A percentile compares a stretch with the other conserved stretches of the same genome.
phyloP scores from a whole-genome alignment of 2,329 filamentous ascomycete genomes.

The Alternaria ventricosa region DNA sequence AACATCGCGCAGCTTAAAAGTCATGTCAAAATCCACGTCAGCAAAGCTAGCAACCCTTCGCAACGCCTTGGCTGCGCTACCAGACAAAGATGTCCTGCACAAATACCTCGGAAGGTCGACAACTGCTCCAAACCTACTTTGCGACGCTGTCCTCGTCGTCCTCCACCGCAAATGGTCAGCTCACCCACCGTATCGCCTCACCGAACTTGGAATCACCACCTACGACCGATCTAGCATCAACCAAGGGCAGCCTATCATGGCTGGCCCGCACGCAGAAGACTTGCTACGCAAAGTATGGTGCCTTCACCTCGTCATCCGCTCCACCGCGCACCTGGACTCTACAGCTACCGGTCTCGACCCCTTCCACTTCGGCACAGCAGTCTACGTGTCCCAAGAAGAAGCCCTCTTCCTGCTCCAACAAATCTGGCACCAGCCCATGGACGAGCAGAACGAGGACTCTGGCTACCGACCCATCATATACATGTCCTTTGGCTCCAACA shows the following conservation, averaged over 20 bases:
- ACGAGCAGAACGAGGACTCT: background rate
- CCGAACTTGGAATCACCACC: constrained; percentile 24
- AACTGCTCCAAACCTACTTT: background rate
- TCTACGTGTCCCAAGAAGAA: constrained; percentile 13
- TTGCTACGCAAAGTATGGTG: constrained; percentile 18
- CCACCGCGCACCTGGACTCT: constrained; percentile 14
- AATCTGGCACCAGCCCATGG: constrained; percentile 23
- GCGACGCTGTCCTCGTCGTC: constrained; percentile 20
- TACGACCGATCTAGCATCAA: constrained; percentile 9
- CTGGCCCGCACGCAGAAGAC: constrained; percentile 22
- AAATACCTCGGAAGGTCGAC: constrained; percentile 6
- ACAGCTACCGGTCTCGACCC: constrained; percentile 1
- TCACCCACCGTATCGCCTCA: constrained; percentile 12
- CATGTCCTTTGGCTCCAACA: constrained; percentile 15
- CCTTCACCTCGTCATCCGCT: constrained; percentile 19
- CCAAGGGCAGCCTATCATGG: background rate
- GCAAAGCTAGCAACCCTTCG: constrained; percentile 5
- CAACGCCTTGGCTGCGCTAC: background rate
- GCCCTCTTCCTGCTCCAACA: constrained; percentile 9
- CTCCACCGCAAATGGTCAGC: constrained; percentile 17
- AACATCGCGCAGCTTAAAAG: background rate
- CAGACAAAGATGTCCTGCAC: constrained; percentile 5
- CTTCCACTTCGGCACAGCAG: constrained; percentile 24
- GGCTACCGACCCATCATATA: constrained; percentile 24
- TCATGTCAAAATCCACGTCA: background rate